Conservation (phyloP, 345 rosid genomes). For the Pistacia atlantica region DNA sequence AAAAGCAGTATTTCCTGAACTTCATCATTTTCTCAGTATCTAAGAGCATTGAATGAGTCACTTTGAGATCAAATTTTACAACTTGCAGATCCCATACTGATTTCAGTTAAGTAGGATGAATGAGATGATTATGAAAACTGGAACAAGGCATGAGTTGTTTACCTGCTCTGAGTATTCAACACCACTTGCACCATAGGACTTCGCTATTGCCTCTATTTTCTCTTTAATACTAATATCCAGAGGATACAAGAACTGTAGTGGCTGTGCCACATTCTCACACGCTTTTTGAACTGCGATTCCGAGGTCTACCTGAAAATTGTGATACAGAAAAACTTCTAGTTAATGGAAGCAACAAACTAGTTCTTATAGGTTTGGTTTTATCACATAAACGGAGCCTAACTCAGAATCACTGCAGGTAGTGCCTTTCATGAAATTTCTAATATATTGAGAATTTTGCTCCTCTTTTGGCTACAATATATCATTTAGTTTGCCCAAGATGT, state of each 20-base stretch:
- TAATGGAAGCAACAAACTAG: not conserved
- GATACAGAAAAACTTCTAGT: constrained; percentile 8
- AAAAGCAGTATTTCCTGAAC: not conserved
- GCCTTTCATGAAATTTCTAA: not conserved
- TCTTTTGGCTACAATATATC: not conserved
- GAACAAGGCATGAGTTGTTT: constrained; percentile 10
- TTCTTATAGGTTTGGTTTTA: not conserved
- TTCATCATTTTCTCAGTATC: not conserved
- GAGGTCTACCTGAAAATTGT: constrained; percentile 73
- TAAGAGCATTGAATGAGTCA: not conserved
- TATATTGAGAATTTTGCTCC: not conserved
- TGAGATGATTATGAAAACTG: not conserved
- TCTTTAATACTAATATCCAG: constrained; percentile 80
- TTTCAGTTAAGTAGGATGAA: not conserved
- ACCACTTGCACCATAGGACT: constrained; percentile 90
- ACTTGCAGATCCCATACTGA: not conserved
- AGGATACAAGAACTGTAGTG: constrained; percentile 78
- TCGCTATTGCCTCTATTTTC: constrained; percentile 89
- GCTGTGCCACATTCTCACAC: constrained; percentile 69
- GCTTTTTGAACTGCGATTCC: constrained; percentile 93
- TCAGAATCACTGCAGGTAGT: not conserved
- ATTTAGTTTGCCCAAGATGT: not conserved
- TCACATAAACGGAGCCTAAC: not conserved
- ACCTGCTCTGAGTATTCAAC: constrained; percentile 98
- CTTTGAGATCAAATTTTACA: not conserved